Base-by-base conservation (phyloP, 371 early-diverging fungal genomes). In the Mucor velutinosus region DNA sequence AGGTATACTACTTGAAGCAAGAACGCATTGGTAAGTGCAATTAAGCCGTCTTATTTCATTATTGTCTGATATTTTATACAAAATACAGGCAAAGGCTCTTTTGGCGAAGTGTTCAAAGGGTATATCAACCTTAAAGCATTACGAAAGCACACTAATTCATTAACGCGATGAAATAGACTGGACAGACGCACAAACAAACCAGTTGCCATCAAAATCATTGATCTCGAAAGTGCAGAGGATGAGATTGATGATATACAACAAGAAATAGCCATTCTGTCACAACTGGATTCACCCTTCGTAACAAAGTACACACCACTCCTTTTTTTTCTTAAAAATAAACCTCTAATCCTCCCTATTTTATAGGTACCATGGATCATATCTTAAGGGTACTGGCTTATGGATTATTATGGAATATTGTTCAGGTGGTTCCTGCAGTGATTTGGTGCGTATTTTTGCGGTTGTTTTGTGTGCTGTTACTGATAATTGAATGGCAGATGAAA, bases 221-320 rank as follows among this genome's bases (percentile, higher is more conserved):
- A 95, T 72, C 82, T 97, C 29, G 96, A 95, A 75, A 89, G 91
- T 69, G 95, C 96, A 29, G 98, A 98, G 75, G 98, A 98, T 72
- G 97, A 99, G 72, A 97, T 98, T 69, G 97, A 97, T 67, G 99
- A 98, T 81, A 97, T 99, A 73, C 96, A 95, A 73, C 94, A 94
- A 75, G 99, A 99, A 74, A 99, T 98, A 76, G 89, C 88, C 58
- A 96, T 99, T 62, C 84, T 99, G 19, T 93, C 96, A n/a, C 97
- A 97, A 72, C 81, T 97, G 60, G 94, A 97, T 72, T 95, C 96
- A 10, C 88, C 86, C 35, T 91, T 90, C 76, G 94, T 97, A 41
- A 97, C 96, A 66, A 93, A 92, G 91, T 94, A 91, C 61, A 30
- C 15, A 23, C 8, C 60, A 17, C 45, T 47, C 56, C 55, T 51